These are phyloP conservation scores for Gymnopus androsaceus DNA, from an alignment of 1,284 basidiomycete genomes.

Conservation along the genomic window DNA sequence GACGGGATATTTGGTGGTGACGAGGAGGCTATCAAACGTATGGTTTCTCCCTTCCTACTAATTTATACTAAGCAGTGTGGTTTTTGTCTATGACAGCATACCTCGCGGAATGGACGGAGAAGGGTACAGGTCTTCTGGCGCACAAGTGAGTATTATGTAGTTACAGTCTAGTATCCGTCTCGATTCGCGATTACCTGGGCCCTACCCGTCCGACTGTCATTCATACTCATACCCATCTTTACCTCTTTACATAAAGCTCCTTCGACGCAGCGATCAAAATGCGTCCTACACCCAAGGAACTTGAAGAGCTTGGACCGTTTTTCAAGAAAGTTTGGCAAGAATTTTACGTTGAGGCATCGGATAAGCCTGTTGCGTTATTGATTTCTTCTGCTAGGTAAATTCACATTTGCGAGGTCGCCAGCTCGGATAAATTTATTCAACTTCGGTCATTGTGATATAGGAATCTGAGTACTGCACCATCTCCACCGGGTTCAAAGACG, in stretches of 20 bases:
- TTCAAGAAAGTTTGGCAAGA: slow-evolving; percentile 45
- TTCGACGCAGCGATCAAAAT: slow-evolving; percentile 51
- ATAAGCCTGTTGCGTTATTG: slow-evolving; percentile 44
- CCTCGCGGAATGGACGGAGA: slow-evolving; percentile 42
- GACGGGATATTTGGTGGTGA: slow-evolving; percentile 43
- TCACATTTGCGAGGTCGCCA: background rate
- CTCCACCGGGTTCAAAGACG: slow-evolving; percentile 28
- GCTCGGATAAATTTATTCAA: slow-evolving; percentile 6
- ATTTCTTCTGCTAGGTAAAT: slow-evolving; percentile 32
- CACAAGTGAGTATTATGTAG: slow-evolving; percentile 44
- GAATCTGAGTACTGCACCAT: background rate
- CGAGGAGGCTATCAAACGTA: slow-evolving; percentile 36
- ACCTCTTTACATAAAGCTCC: slow-evolving; percentile 28
- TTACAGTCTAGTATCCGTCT: background rate
- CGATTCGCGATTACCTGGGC: no score
- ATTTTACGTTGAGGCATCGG: slow-evolving; percentile 44
- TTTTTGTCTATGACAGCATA: slow-evolving; percentile 40
- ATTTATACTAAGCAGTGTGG: background rate
- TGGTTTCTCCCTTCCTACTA: background rate
- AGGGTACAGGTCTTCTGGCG: slow-evolving; percentile 50
- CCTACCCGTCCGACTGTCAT: no score
- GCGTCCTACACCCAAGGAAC: slow-evolving; percentile 43
- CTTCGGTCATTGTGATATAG: background rate
- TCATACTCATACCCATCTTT: no score
- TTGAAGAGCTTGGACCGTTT: slow-evolving; percentile 43